phyloP scores from a whole-genome alignment of 306 rosid genomes.

The Cercis canadensis region DNA sequence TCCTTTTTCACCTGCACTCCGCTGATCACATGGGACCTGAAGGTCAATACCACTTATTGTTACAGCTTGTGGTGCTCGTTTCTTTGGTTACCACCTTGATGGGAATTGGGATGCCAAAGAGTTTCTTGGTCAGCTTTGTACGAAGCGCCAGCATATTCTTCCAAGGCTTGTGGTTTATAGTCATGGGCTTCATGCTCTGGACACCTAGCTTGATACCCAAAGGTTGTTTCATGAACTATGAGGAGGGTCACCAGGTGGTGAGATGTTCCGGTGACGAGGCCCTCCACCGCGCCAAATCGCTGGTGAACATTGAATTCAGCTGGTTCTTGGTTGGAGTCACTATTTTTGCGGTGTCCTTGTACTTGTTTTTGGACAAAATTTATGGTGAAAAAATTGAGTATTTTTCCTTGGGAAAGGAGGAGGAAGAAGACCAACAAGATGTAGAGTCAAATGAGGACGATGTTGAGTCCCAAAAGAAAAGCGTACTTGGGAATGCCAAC shows the following conservation, averaged over 20 bases:
- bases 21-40: constrained; percentile 83
- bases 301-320: constrained; percentile 72
- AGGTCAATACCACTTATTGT: constrained; percentile 78
- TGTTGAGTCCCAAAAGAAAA: constrained; percentile 62
- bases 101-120: constrained; percentile 55
- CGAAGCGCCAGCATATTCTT: constrained; percentile 63
- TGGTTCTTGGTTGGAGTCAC: constrained; percentile 61
- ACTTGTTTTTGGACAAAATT: constrained; percentile 50
- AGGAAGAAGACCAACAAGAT: constrained; percentile 36
- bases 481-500: constrained; percentile 28
- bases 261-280: constrained; percentile 52
- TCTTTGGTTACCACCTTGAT: constrained; percentile 57
- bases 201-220: constrained; percentile 61
- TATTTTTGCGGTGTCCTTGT: constrained; percentile 44
- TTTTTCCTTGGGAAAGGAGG: constrained; percentile 45
- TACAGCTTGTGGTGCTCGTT: constrained; percentile 52
- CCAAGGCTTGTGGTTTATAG: constrained; percentile 76
- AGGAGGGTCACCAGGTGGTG: constrained; percentile 71
- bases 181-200: constrained; percentile 80
- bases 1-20: constrained; percentile 79
- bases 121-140: constrained; percentile 66
- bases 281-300: constrained; percentile 65
- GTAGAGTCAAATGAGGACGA: constrained; percentile 46
- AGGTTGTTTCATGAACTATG: constrained; percentile 65
- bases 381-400: constrained; percentile 48